Evolutionary conservation across 1,284 basidiomycete species (phyloP).

Genomic region (Cryptococcus sp.): DNA sequence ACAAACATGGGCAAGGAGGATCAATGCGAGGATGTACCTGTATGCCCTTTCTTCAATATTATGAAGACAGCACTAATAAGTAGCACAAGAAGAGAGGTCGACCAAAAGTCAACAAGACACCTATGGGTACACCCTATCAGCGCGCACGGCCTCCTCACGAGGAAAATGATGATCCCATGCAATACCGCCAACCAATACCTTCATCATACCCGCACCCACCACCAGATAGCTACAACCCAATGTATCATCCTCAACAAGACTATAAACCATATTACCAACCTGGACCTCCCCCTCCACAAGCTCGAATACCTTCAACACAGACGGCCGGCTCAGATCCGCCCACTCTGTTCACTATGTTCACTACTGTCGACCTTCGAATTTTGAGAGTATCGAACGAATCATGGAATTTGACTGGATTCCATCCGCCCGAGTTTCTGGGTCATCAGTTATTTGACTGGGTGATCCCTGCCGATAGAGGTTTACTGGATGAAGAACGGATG

Average conservation of each 20-base stretch:
- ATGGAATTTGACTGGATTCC: slow-evolving; percentile 33
- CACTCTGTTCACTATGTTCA: slow-evolving; percentile 35
- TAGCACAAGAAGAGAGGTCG: slow-evolving; percentile 46
- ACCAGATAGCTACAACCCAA: not conserved
- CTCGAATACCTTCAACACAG: not conserved
- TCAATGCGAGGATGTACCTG: slow-evolving; percentile 44
- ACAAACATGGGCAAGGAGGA: slow-evolving; percentile 41
- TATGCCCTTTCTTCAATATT: slow-evolving; percentile 18
- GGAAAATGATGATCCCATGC: slow-evolving; percentile 10
- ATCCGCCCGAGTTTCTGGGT: slow-evolving; percentile 40
- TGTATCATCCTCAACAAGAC: not conserved
- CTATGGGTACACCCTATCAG: slow-evolving; percentile 28
- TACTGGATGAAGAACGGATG: slow-evolving; percentile 27
- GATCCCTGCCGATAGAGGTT: slow-evolving; percentile 32
- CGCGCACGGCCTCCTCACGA: slow-evolving; percentile 8
- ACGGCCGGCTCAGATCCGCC: slow-evolving; percentile 2
- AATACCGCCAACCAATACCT: slow-evolving; percentile 16
- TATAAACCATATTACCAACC: too few relatives aligned
- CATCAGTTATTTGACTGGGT: slow-evolving; percentile 35
- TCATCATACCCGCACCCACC: slow-evolving; percentile 1
- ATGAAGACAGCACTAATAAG: not conserved
- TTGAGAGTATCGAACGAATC: slow-evolving; percentile 27
- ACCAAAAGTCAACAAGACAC: slow-evolving; percentile 37
- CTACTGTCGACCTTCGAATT: slow-evolving; percentile 38
- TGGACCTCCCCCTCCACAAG: not conserved